Base-by-base conservation (phyloP, 768 basidiomycete genomes). In the Serendipita sp. region DNA sequence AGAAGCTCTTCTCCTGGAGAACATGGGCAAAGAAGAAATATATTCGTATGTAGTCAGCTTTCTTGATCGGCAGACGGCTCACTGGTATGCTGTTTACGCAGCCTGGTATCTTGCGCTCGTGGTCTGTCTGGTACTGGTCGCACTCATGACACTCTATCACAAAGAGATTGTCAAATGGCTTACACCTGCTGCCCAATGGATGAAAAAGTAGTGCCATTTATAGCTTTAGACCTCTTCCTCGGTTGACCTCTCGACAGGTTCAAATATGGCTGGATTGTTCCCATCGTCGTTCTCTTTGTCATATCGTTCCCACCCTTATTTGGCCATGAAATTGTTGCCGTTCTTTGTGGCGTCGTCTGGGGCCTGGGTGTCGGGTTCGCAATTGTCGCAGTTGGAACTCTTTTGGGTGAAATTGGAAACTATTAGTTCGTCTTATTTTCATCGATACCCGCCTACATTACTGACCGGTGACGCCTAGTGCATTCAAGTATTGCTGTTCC, bases 261-360 rank as follows among this genome's bases (percentile, higher is more conserved):
- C 11, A 71, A 75, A 32, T 77, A 74, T 64, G 89, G 88, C 36
- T 91, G 84, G 84, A 71, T 84, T 3, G 86, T 92, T 34, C 89
- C 91, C 1, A 88, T 93, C 63, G 89, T 74, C 47, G 77, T 92
- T 63, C 77, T 92, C 41, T 91, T 92, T 71, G 78, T 93, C 67
- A 81, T 93, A 34, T 91, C 89, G 0, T 91, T 93, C 71, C 91
- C 91, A 65, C 91, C 91, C 0, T 81, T 95, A 16, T 93, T 93
- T 70, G 93, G 93, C 3, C 92, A 95, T 67, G 93, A 95, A 78
- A 88, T 95, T 65, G 78, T 95, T 45, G 89, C 89, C 28, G 81
- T 94, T 41, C 77, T 95, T 4, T 91, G 90, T 69, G 93, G 93
- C 16, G 73, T 95, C 38, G 89, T 95, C 2, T 96, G 91, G 90